A percentile compares a stretch with the other conserved stretches of the same genome.
phyloP scores from a whole-genome alignment of 805 yeast species.

The Saccharomycopsis synnaedendra region DNA sequence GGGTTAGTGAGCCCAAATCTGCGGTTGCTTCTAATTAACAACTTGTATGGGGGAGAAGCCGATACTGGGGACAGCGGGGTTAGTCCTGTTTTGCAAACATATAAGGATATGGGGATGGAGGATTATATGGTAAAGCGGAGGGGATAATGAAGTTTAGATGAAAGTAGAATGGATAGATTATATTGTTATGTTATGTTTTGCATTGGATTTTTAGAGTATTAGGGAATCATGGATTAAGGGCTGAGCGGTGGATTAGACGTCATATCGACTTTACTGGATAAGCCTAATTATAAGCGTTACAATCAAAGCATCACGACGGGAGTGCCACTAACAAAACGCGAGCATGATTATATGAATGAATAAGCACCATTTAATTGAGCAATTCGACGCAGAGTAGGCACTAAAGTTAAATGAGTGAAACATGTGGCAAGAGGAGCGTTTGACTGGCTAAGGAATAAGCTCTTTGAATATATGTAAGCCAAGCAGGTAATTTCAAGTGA shows the following conservation, averaged over 20 bases:
- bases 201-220: background rate
- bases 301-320: too few species aligned
- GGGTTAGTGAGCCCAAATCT: conserved; percentile 7
- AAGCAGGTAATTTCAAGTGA: too few species aligned
- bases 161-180: background rate
- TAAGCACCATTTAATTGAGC: too few species aligned
- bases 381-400: too few species aligned
- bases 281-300: background rate
- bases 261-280: background rate
- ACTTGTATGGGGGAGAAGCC: conserved; percentile 13
- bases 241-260: background rate
- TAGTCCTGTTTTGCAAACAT: conserved; percentile 10
- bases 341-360: too few species aligned
- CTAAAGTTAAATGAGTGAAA: too few species aligned
- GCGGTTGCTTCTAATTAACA: conserved; percentile 11
- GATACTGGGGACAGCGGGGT: conserved; percentile 6
- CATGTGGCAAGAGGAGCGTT: too few species aligned
- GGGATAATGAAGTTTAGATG: background rate
- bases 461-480: too few species aligned
- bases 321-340: too few species aligned
- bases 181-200: background rate
- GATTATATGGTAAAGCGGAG: conserved; percentile 4
- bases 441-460: too few species aligned
- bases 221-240: background rate
- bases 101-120: conserved; percentile 14